Evolutionary conservation across 768 basidiomycete species (phyloP).

Genomic region (Filobasidium floriforme): DNA sequence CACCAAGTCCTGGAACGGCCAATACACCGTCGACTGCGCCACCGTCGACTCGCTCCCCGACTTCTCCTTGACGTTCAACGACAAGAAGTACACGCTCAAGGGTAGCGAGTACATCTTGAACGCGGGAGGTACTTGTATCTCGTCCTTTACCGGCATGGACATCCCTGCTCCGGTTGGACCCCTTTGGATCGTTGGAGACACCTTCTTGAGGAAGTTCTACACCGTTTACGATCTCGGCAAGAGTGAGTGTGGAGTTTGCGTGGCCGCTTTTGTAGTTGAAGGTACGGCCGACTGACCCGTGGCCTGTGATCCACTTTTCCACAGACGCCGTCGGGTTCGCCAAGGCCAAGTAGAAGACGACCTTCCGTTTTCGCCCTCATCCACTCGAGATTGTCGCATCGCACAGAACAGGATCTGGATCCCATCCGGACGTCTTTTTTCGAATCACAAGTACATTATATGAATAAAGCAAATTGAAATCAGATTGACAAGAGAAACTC

Average conservation of each 20-base stretch:
- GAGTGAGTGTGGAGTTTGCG: constrained; percentile 18
- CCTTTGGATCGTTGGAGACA: constrained; percentile 80
- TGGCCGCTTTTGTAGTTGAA: background rate
- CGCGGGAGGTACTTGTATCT: constrained; percentile 86
- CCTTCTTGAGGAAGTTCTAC: constrained; percentile 68
- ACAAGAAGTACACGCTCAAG: constrained; percentile 69
- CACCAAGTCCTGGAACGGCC: constrained; percentile 89
- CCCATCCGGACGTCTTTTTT: too few species aligned
- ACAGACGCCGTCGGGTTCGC: constrained; percentile 80
- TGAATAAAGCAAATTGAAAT: too few species aligned
- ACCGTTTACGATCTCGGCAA: constrained; percentile 46
- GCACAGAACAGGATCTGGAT: too few species aligned
- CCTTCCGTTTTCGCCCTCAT: background rate
- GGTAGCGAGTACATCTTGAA: constrained; percentile 81
- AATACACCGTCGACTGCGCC: constrained; percentile 82
- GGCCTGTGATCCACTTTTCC: background rate
- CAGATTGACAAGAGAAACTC: too few species aligned
- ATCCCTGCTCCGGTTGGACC: constrained; percentile 56
- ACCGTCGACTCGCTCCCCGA: constrained; percentile 78
- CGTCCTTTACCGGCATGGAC: constrained; percentile 84
- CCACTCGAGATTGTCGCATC: background rate
- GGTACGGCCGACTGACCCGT: background rate
- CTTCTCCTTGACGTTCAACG: constrained; percentile 72
- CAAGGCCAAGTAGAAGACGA: constrained; percentile 26
- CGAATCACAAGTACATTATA: too few species aligned